Base-by-base conservation (phyloP, 2,329 filamentous ascomycete species). In the Alternaria novae-zelandiae region DNA sequence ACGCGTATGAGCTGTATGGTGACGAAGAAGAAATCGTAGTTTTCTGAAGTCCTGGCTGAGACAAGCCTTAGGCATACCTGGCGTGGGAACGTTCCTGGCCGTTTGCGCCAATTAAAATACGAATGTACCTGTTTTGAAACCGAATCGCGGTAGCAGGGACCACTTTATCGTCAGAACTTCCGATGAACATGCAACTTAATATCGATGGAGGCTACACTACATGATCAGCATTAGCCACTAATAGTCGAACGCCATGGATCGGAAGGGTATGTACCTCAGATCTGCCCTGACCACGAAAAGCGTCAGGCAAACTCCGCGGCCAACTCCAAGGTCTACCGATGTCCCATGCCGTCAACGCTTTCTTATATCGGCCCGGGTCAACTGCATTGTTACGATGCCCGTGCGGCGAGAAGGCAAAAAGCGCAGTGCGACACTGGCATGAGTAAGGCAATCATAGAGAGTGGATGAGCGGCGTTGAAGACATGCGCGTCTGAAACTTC, bases 1-100 rank as follows among this genome's bases (percentile, higher is more conserved):
- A 78, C 63, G 55, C 70, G 15, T 79, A 79, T 56, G 74, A 75
- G 58, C 51, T 43, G 10, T 71, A 67, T 20, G 65, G 55, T 8
- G 54, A 62, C 6, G 65, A 61, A 12, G 59, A 71, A n/a, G 63
- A 67, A 21, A 13, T 67, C 12, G 56, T 72, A 3, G 41, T 69
- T 4, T 77, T 75, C 57, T 72, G 56, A 47, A 46, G 9, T 53
- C 10, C 30, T 36, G 20, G 12, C 15, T 49, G 54, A 1, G 23
- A 30, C 4, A 45, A 1, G 6, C 11, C 17, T 17, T 28, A 25
- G 30, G 15, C n/a, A 23, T 9, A 13, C 15, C 28, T 17, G 15
- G n/a, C 6, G 30, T 25, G 25, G 43, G n/a, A 21, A 6, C n/a
- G n/a, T 26, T 25, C 17, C 23, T 26, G 44, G 12, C 8, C n/a